Evolutionary conservation across 2,329 filamentous ascomycete genomes (phyloP).

Genomic region (Ophiostoma tasmaniense): DNA sequence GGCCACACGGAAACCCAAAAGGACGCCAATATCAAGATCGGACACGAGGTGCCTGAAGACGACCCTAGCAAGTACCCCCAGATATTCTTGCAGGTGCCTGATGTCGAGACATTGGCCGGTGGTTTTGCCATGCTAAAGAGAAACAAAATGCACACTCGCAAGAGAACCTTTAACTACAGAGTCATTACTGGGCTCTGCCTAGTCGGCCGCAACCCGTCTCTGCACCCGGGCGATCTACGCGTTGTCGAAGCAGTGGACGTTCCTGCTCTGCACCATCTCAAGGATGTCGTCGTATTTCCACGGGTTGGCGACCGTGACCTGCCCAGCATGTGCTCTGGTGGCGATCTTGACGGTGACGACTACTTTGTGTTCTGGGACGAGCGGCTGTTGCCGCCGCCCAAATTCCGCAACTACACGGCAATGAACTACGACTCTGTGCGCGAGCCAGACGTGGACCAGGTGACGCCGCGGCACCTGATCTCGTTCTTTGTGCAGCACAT

Average conservation of each 20-base stretch:
- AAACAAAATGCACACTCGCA: not conserved
- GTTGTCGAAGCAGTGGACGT: conserved; percentile 77
- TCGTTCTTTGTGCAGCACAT: conserved; percentile 88
- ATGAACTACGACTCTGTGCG: conserved; percentile 65
- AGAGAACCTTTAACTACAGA: conserved; percentile 36
- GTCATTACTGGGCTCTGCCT: conserved; percentile 71
- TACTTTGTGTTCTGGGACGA: conserved; percentile 90
- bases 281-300: conserved; percentile 81
- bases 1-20: conserved; percentile 49
- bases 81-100: conserved; percentile 78
- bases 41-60: conserved; percentile 26
- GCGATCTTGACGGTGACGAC: conserved; percentile 92
- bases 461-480: conserved; percentile 64
- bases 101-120: conserved; percentile 32
- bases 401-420: conserved; percentile 57
- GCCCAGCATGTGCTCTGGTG: conserved; percentile 90
- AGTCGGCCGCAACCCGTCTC: conserved; percentile 82
- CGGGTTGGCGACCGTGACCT: conserved; percentile 47
- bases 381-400: conserved; percentile 52
- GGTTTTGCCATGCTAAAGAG: conserved; percentile 26
- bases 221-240: conserved; percentile 87
- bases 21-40: conserved; percentile 22
- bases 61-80: conserved; percentile 50
- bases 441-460: conserved; percentile 49
- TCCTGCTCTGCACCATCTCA: conserved; percentile 63